Conservation (phyloP, 345 rosid species). For the Populus ilicifolia region DNA sequence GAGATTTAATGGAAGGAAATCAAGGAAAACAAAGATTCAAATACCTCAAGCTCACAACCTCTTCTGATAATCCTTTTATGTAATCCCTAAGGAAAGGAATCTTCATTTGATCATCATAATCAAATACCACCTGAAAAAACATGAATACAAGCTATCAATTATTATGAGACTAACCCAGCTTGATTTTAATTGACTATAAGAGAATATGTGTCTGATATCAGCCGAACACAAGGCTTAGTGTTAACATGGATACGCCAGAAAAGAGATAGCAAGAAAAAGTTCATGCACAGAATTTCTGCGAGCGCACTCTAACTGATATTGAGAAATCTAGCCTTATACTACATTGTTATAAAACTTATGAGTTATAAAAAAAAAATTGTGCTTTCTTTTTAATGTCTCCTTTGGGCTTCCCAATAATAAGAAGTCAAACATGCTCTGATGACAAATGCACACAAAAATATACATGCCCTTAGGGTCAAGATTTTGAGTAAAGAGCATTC, state of each 20-base stretch:
- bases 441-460: neutral
- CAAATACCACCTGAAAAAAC: constrained; percentile 45
- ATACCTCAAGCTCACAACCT: constrained; percentile 45
- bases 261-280: neutral
- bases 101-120: constrained; percentile 58
- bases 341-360: too few species aligned
- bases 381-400: neutral
- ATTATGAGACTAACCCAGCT: neutral
- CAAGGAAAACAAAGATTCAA: neutral
- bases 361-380: neutral
- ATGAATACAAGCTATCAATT: neutral
- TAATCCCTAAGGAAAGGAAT: constrained; percentile 50
- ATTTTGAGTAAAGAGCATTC: too few species aligned
- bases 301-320: neutral
- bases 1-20: neutral
- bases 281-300: neutral
- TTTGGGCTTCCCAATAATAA: neutral
- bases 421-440: neutral
- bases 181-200: too few species aligned
- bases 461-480: too few species aligned
- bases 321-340: neutral
- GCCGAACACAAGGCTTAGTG: too few species aligned
- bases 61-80: constrained; percentile 36
- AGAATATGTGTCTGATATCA: too few species aligned
- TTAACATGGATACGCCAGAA: neutral